Conservation (phyloP, 305 asterid species). For the Fraxinus angustifolia region DNA sequence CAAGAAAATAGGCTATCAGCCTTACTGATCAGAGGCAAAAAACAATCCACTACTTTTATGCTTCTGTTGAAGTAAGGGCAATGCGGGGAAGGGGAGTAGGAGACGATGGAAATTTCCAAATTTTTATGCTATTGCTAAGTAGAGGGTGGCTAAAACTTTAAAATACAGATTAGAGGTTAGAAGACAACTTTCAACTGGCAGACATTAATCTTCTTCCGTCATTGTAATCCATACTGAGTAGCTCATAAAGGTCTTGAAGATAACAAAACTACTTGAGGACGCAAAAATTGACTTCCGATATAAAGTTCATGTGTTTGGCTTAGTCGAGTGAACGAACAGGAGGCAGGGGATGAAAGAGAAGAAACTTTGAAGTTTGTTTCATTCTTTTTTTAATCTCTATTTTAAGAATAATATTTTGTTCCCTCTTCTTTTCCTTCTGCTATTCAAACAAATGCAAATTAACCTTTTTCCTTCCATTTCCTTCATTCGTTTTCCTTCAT, state of each 20-base stretch:
- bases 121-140: neutral
- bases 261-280: neutral
- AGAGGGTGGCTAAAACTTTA: neutral
- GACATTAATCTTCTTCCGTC: neutral
- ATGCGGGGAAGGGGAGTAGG: neutral
- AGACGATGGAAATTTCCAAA: neutral
- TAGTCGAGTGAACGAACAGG: neutral
- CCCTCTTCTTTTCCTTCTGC: neutral
- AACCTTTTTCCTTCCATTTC: neutral
- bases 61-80: neutral
- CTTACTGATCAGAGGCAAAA: neutral
- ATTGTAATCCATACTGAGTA: neutral
- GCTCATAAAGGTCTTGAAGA: neutral
- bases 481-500: neutral
- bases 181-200: neutral
- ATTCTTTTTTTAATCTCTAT: neutral
- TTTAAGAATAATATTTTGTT: neutral
- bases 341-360: neutral
- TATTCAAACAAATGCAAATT: neutral
- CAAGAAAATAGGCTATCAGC: neutral
- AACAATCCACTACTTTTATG: neutral
- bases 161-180: neutral
- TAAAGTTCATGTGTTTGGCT: neutral
- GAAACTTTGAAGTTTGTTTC: neutral
- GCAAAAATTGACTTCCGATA: neutral